These are phyloP conservation scores for Sporothrix protearum DNA, from an alignment of 2,329 filamentous ascomycete species.

Conservation along the genomic window DNA sequence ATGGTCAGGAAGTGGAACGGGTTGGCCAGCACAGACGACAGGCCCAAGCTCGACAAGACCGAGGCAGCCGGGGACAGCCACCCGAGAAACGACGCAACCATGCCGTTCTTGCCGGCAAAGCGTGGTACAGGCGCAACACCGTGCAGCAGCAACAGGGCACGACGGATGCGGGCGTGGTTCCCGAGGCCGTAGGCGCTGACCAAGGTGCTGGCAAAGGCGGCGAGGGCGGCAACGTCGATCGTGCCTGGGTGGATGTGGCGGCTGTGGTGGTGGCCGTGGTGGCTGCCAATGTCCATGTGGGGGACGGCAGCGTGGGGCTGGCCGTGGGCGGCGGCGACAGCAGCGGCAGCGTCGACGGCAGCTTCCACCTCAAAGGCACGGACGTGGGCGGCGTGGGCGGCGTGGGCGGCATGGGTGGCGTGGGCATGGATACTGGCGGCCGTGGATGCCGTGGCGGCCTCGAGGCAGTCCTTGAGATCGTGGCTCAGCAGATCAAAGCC, in stretches of 20 bases:
- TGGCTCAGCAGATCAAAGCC: conserved; percentile 94
- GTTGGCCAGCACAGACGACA: conserved; percentile 86
- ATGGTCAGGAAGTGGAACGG: conserved; percentile 93
- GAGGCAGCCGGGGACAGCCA: conserved; percentile 46
- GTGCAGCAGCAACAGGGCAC: conserved; percentile 59
- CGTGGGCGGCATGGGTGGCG: not conserved
- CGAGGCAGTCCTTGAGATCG: conserved; percentile 87
- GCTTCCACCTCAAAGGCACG: not conserved
- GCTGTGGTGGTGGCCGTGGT: conserved; percentile 28
- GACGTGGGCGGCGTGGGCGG: not conserved
- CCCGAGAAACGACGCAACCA: conserved; percentile 59
- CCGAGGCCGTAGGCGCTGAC: conserved; percentile 81
- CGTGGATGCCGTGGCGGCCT: conserved; percentile 40
- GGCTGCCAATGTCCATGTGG: conserved; percentile 62
- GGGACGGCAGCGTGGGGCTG: not conserved
- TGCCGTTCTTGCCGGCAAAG: not conserved
- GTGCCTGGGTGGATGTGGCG: conserved; percentile 63
- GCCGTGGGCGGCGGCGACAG: conserved; percentile 52
- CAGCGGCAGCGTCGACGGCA: conserved; percentile 37
- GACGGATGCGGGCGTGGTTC: conserved; percentile 89
- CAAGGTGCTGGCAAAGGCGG: conserved; percentile 77
- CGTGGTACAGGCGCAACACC: conserved; percentile 11
- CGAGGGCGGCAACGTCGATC: conserved; percentile 74
- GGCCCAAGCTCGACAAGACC: conserved; percentile 29
- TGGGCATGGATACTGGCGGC: conserved; percentile 48